Percentiles rank a stretch among this genome's conserved stretches.
These are phyloP conservation scores for Penicillium italicum DNA, from an alignment of 2,329 filamentous ascomycete species.

Conservation along the genomic window DNA sequence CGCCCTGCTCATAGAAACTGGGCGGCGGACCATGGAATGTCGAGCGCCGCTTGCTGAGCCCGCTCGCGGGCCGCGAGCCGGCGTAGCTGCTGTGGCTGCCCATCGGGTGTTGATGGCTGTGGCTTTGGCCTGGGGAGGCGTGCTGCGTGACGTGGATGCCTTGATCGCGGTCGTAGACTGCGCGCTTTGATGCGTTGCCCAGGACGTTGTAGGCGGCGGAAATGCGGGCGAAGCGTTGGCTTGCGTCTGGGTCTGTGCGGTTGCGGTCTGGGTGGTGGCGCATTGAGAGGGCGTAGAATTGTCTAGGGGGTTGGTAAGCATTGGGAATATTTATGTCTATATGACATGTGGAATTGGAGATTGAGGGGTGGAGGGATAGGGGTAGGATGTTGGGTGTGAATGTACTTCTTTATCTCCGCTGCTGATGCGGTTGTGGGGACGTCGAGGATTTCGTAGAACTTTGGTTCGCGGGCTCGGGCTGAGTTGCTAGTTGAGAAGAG, in stretches of 20 bases:
- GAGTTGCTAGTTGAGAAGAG: constrained; percentile 47
- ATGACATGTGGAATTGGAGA: not conserved
- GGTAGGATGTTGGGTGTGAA: not conserved
- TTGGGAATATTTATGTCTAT: not conserved
- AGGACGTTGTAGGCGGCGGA: constrained; percentile 80
- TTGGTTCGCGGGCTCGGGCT: constrained; percentile 41
- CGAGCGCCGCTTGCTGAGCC: constrained; percentile 70
- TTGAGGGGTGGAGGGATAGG: not conserved
- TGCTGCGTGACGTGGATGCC: constrained; percentile 36
- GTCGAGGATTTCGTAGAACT: constrained; percentile 79
- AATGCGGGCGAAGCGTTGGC: constrained; percentile 74
- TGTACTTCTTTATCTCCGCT: constrained; percentile 78
- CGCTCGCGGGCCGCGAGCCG: constrained; percentile 68
- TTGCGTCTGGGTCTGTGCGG: constrained; percentile 67
- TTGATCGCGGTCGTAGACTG: constrained; percentile 68
- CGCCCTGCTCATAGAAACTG: constrained; percentile 78
- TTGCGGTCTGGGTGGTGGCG: constrained; percentile 90
- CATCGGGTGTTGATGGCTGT: constrained; percentile 31
- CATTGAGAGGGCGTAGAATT: constrained; percentile 91
- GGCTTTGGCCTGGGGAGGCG: constrained; percentile 26
- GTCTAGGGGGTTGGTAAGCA: constrained; percentile 30
- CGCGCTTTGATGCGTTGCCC: constrained; percentile 67
- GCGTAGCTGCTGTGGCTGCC: constrained; percentile 57
- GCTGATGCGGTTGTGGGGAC: constrained; percentile 66
- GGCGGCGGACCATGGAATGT: constrained; percentile 83